These are phyloP conservation scores for Carex kokanica DNA, from an alignment of 176 grass and related monocot genomes.

Conservation along the genomic window DNA sequence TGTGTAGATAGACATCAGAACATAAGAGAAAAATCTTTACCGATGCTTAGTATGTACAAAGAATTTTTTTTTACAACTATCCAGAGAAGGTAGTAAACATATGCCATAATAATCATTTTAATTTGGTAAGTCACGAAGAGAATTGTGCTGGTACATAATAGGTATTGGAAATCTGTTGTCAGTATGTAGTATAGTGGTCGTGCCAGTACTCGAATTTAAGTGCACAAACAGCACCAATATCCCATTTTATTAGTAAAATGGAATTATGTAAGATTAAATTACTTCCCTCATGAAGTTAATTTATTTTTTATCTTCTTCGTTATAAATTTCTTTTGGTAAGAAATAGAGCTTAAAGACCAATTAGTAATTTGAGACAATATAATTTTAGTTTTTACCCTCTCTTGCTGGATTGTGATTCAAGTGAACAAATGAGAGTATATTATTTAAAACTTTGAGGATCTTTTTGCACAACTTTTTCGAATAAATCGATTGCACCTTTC, in stretches of 20 bases:
- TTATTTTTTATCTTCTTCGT: background rate
- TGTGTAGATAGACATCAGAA: background rate
- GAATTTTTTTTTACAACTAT: background rate
- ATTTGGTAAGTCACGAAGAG: background rate
- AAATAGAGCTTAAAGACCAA: background rate
- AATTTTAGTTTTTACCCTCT: too few relatives aligned
- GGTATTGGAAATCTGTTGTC: background rate
- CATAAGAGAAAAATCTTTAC: background rate
- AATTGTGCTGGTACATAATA: background rate
- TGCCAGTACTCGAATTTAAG: background rate
- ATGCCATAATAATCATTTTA: background rate
- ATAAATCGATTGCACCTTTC: background rate
- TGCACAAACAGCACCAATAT: background rate
- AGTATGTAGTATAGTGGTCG: too few relatives aligned
- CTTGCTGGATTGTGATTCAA: background rate
- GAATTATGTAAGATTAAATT: background rate
- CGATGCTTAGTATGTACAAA: background rate
- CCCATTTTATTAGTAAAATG: background rate
- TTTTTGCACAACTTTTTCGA: background rate
- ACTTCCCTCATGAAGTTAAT: background rate
- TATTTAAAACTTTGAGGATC: background rate
- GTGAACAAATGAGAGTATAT: background rate
- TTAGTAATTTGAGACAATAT: too few relatives aligned
- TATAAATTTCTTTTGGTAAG: background rate
- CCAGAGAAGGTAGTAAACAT: background rate